A percentile compares a stretch with the other conserved stretches of the same genome.
Conservation (phyloP, 106 monocot species). For the Dioscorea alata region DNA sequence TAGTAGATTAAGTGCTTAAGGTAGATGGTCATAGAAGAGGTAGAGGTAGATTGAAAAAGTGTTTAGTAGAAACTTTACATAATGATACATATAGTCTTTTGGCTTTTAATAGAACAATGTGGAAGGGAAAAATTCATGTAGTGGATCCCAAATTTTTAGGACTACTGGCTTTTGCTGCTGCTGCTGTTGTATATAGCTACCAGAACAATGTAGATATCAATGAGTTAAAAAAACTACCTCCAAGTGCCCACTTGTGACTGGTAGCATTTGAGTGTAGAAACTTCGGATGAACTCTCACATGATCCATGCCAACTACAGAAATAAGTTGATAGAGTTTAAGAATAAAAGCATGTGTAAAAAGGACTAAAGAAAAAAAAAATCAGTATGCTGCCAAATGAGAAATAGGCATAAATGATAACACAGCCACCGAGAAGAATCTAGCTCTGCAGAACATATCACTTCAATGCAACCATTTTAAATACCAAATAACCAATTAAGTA, state of each 20-base stretch:
- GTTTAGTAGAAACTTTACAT: too few species aligned
- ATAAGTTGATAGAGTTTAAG: neutral
- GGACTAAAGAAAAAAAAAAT: neutral
- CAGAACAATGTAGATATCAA: neutral
- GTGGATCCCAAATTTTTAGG: too few species aligned
- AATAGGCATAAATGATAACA: neutral
- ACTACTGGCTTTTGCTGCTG: too few species aligned
- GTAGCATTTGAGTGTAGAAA: constrained; percentile 99
- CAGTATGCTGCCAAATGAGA: neutral
- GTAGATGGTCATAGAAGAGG: too few species aligned
- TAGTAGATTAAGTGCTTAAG: too few species aligned
- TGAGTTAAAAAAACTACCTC: constrained; percentile 36
- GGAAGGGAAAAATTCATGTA: too few species aligned
- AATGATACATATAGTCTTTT: too few species aligned
- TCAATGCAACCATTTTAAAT: neutral
- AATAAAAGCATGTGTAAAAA: neutral
- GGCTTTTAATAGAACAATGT: too few species aligned
- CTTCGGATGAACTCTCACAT: constrained; percentile 90
- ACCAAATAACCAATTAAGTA: too few species aligned
- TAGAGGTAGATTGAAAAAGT: too few species aligned
- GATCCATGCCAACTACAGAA: constrained; percentile 66
- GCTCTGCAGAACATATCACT: neutral
- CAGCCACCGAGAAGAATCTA: neutral
- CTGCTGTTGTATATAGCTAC: too few species aligned
- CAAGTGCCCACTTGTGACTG: constrained; percentile 98